phyloP scores from a whole-genome alignment of 306 rosid species.

The Quercus alba region DNA sequence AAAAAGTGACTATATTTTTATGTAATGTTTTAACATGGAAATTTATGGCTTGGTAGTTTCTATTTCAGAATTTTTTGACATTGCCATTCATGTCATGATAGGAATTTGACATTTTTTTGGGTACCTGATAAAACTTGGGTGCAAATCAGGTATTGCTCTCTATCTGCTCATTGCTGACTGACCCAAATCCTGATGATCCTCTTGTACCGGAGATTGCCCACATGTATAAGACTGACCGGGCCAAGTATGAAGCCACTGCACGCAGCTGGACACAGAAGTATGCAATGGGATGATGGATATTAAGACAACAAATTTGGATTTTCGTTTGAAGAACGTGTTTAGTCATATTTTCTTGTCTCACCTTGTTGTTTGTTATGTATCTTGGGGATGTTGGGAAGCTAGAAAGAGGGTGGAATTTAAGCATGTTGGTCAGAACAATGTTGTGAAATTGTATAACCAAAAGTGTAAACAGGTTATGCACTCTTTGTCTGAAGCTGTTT shows the following conservation, averaged over 20 bases:
- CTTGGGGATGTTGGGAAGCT: slow-evolving; percentile 1
- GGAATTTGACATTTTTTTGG: neutral
- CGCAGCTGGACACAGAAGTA: slow-evolving; percentile 86
- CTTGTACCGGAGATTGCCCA: slow-evolving; percentile 80
- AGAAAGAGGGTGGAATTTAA: slow-evolving; percentile 24
- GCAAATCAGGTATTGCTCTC: slow-evolving; percentile 62
- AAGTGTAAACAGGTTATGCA: slow-evolving; percentile 20
- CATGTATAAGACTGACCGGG: slow-evolving; percentile 67
- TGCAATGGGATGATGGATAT: slow-evolving; percentile 57
- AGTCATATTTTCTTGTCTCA: slow-evolving; percentile 21
- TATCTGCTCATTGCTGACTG: slow-evolving; percentile 76
- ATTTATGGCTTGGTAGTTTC: neutral
- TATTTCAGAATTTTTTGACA: neutral
- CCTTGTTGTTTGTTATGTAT: slow-evolving; percentile 17
- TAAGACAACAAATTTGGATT: slow-evolving; percentile 19
- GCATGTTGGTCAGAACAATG: slow-evolving; percentile 32
- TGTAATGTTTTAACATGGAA: neutral
- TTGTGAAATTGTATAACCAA: slow-evolving; percentile 24
- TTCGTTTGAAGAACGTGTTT: slow-evolving; percentile 23
- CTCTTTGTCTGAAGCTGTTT: slow-evolving; percentile 24
- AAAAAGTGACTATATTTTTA: neutral
- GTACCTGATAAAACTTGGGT: slow-evolving; percentile 18
- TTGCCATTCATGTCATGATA: neutral
- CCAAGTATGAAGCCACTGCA: slow-evolving; percentile 70
- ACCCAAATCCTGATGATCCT: slow-evolving; percentile 81